Conservation (phyloP, 192 early-diverging fungal genomes). For the Backusella tuberculispora region DNA sequence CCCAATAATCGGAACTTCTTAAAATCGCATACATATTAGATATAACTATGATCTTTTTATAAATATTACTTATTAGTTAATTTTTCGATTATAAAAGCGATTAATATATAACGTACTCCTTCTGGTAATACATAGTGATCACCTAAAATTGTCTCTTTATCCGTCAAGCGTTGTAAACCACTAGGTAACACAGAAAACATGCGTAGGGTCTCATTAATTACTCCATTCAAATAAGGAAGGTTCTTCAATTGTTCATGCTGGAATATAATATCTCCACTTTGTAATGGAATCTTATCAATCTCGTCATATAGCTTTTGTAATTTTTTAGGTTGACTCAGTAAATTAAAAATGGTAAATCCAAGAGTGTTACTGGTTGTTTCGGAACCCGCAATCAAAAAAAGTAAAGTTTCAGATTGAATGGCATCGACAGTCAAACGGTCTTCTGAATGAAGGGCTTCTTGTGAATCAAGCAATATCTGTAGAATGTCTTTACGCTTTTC, state of each 20-base stretch:
- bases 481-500: constrained; percentile 45
- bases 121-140: constrained; percentile 48
- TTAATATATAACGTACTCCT: constrained; percentile 19
- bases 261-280: neutral
- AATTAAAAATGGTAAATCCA: constrained; percentile 32
- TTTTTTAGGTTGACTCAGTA: constrained; percentile 16
- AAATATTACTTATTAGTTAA: neutral
- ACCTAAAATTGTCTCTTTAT: constrained; percentile 44
- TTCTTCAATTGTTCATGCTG: constrained; percentile 43
- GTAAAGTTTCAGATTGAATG: constrained; percentile 38
- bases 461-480: constrained; percentile 51
- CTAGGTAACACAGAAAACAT: constrained; percentile 43
- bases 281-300: constrained; percentile 24
- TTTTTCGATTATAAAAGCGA: neutral
- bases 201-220: constrained; percentile 58
- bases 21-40: constrained; percentile 19
- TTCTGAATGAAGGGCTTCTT: constrained; percentile 32
- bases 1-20: constrained; percentile 26
- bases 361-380: constrained; percentile 42
- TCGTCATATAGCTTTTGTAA: constrained; percentile 25
- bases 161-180: constrained; percentile 45
- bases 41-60: constrained; percentile 18
- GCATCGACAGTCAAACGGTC: constrained; percentile 47
- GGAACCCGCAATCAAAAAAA: constrained; percentile 46
- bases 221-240: constrained; percentile 53